Evolutionary conservation across 1,284 basidiomycete species (phyloP), one percentile per base, ranked within the genome.

Genomic region (Tilletiopsis washingtonensis): DNA sequence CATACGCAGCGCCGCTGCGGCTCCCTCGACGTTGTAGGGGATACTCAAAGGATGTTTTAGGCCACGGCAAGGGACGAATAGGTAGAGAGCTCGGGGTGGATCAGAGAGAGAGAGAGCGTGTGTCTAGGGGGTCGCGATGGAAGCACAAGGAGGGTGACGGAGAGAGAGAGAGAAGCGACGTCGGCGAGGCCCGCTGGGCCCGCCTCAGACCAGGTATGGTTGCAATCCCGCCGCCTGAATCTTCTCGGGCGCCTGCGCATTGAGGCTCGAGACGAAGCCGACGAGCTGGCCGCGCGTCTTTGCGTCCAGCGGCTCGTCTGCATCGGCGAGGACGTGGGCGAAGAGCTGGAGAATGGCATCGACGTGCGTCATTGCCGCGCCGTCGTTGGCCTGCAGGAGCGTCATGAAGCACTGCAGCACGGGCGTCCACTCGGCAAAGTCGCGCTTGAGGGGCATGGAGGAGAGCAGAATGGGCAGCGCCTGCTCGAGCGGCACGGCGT

Each of bases 391-490:
- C 62, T 82, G 81, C 80, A 91, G 90, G 44, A 98, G 78, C 59
- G 84, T 79, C 81, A 98, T 91, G 67, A 98, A 79, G 23, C 87
- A 85, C 40, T 83, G 81, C 81, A 94, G 93, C 41, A 91, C 84
- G 0, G 91, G 85, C 38, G 66, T 58, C 69, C 69, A 73, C 51
- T 73, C 70, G 46, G 91, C 81, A 65, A 81, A 82, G 76, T 97
- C 91, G 71, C 88, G 84, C 72, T 84, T 83, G 58, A 98, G 78
- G 3, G 93, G 93, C 39, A 98, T 79, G 38, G 86, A 84, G 29
- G 79, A 79, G 54, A 94, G 77, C 69, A 97, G 82, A 48, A 89
- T 79, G 1, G 90, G 88, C 24, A 97, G 79, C 40, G 93, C 89
- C 68, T 78, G 75, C 52, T 91, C 89, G 40, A 98, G 81, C 20